Conservation (phyloP, 2,329 filamentous ascomycete genomes). For the Aspergillus sp. region DNA sequence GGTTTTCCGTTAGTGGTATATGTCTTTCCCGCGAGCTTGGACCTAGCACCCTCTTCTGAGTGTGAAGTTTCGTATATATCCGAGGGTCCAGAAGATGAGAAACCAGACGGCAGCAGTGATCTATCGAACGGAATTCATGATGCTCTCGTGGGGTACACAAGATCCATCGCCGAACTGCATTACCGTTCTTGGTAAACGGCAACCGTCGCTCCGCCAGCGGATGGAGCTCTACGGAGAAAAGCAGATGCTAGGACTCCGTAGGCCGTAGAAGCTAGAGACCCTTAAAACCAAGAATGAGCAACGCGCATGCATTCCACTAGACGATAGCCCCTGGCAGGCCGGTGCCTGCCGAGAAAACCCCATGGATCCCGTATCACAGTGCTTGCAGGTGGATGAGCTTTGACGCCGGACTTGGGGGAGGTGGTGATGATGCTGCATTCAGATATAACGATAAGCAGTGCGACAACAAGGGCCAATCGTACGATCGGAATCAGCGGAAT, state of each 20-base stretch:
- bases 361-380: background rate
- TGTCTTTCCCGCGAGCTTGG: background rate
- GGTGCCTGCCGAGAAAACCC: conserved; percentile 4
- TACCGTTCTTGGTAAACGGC: background rate
- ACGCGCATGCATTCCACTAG: background rate
- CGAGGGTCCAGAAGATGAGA: background rate
- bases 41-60: background rate
- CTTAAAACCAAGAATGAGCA: background rate
- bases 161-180: background rate
- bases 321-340: background rate
- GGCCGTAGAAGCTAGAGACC: background rate
- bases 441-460: conserved; percentile 16
- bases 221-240: background rate
- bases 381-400: background rate
- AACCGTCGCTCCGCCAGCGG: background rate
- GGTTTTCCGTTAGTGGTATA: background rate
- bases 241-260: background rate
- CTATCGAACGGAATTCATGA: background rate
- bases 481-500: background rate
- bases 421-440: conserved; percentile 1
- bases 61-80: background rate
- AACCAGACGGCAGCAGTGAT: no score
- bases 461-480: conserved; percentile 10
- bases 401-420: background rate
- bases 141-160: background rate